Evolutionary conservation across 352 stramenopile species (phyloP).

Genomic region (Phytophthora citrophthora): DNA sequence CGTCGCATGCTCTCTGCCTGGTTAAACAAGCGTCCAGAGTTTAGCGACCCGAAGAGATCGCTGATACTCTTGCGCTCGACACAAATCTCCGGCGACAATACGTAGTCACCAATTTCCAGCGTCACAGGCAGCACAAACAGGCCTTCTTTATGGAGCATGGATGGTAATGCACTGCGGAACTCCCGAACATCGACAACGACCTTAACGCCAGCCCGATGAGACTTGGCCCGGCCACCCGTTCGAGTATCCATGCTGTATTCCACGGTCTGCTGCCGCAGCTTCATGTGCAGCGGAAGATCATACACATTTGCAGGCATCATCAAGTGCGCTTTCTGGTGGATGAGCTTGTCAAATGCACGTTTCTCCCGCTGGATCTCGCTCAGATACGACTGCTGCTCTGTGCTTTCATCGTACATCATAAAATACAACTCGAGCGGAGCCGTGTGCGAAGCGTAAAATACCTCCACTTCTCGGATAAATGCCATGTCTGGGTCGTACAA

Average conservation of each 20-base stretch:
- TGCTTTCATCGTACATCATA: slow-evolving; percentile 96
- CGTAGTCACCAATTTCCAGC: slow-evolving; percentile 97
- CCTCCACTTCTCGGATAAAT: slow-evolving; percentile 96
- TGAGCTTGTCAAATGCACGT: slow-evolving; percentile 96
- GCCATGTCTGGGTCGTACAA: slow-evolving; percentile 95
- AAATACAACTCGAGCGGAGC: slow-evolving; percentile 92
- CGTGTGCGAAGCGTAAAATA: slow-evolving; percentile 84
- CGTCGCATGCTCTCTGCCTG: slow-evolving; percentile 90
- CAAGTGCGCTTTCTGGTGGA: slow-evolving; percentile 94
- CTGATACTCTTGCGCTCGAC: slow-evolving; percentile 96
- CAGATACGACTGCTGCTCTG: slow-evolving; percentile 96
- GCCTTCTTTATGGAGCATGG: slow-evolving; percentile 96
- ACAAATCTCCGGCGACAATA: slow-evolving; percentile 97
- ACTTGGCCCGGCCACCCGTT: slow-evolving; percentile 59
- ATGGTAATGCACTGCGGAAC: slow-evolving; percentile 96
- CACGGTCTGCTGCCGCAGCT: slow-evolving; percentile 56
- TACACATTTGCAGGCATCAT: slow-evolving; percentile 90
- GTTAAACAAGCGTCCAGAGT: slow-evolving; percentile 95
- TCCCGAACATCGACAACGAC: slow-evolving; percentile 97
- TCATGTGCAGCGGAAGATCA: slow-evolving; percentile 82
- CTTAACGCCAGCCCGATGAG: slow-evolving; percentile 54
- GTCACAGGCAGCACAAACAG: slow-evolving; percentile 95
- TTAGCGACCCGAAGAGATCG: slow-evolving; percentile 97
- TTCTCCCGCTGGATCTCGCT: slow-evolving; percentile 96
- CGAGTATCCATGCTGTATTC: slow-evolving; percentile 88